Evolutionary conservation across 2,329 filamentous ascomycete genomes (phyloP).

Genomic region (Raffaelea deltoideospora): DNA sequence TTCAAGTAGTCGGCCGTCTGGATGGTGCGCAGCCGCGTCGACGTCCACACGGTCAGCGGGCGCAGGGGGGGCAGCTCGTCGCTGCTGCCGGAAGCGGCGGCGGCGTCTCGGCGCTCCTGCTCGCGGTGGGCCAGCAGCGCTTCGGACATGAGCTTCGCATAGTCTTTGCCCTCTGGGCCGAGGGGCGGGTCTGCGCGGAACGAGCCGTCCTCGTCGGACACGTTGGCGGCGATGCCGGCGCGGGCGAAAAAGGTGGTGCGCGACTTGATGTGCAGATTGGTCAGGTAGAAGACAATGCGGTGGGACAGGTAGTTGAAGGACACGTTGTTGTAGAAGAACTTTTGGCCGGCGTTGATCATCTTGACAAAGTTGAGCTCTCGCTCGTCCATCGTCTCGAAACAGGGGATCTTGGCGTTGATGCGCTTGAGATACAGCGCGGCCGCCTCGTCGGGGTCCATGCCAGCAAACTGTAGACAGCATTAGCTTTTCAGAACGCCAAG

Average conservation of each 20-base stretch:
- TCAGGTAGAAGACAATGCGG: slow-evolving; percentile 93
- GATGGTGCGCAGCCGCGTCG: slow-evolving; percentile 74
- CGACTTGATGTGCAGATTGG: slow-evolving; percentile 93
- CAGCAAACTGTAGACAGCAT: slow-evolving; percentile 48
- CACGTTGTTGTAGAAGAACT: slow-evolving; percentile 91
- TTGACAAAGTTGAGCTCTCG: slow-evolving; percentile 92
- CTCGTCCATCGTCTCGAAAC: slow-evolving; percentile 95
- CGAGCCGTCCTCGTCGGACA: slow-evolving; percentile 73
- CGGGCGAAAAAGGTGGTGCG: slow-evolving; percentile 87
- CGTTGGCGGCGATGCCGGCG: slow-evolving; percentile 72
- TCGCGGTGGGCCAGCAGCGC: slow-evolving; percentile 71
- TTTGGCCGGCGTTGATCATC: slow-evolving; percentile 95
- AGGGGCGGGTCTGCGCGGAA: slow-evolving; percentile 85
- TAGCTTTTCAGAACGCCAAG: background rate
- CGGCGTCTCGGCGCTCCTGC: slow-evolving; percentile 56
- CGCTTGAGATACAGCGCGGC: slow-evolving; percentile 81
- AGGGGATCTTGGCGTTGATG: slow-evolving; percentile 83
- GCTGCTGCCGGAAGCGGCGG: slow-evolving; percentile 51
- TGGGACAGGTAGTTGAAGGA: slow-evolving; percentile 94
- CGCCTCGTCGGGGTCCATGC: slow-evolving; percentile 84
- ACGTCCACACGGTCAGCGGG: slow-evolving; percentile 86
- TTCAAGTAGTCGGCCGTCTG: slow-evolving; percentile 79
- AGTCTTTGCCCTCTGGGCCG: slow-evolving; percentile 64
- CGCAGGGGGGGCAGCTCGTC: slow-evolving; percentile 38
- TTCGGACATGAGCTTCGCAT: slow-evolving; percentile 75